Conservation (phyloP, 1,139 yeast species). For the Debaryomyces singareniensis region DNA sequence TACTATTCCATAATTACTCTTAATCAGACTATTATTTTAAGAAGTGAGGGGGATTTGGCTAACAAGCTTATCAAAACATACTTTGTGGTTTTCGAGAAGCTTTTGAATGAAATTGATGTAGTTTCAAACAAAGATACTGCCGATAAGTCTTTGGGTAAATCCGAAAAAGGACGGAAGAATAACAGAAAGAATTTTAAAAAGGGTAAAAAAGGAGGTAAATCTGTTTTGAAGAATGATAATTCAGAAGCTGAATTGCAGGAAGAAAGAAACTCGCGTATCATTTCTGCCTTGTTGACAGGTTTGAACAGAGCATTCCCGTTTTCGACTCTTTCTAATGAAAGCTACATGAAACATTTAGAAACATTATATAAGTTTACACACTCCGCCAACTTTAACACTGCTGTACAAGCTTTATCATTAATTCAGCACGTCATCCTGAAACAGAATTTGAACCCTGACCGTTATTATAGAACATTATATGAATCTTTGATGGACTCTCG, state of each 20-base stretch:
- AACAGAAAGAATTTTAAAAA: constrained; percentile 43
- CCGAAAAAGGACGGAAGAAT: constrained; percentile 47
- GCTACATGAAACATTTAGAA: constrained; percentile 73
- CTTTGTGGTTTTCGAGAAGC: constrained; percentile 78
- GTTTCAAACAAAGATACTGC: constrained; percentile 52
- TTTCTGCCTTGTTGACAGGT: constrained; percentile 90
- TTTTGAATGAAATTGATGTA: constrained; percentile 27
- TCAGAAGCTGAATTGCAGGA: constrained; percentile 68
- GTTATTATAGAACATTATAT: constrained; percentile 84
- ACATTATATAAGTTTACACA: constrained; percentile 88
- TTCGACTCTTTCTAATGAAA: constrained; percentile 65
- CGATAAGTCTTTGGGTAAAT: constrained; percentile 30
- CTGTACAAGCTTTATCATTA: constrained; percentile 85
- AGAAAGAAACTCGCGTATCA: constrained; percentile 78
- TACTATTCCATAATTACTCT: constrained; percentile 84
- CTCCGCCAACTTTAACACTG: constrained; percentile 88
- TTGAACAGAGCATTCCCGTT: constrained; percentile 95
- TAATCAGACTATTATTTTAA: constrained; percentile 85
- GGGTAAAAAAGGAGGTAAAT: constrained; percentile 75
- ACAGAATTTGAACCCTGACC: constrained; percentile 56
- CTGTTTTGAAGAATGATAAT: constrained; percentile 59
- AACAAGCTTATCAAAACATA: constrained; percentile 78
- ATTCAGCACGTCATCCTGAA: constrained; percentile 66
- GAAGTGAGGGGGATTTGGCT: constrained; percentile 71
- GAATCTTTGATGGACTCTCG: constrained; percentile 87